Percentiles rank a stretch among this genome's conserved stretches.
phyloP scores from a whole-genome alignment of 441 rosid genomes.

The Gossypium laxum region DNA sequence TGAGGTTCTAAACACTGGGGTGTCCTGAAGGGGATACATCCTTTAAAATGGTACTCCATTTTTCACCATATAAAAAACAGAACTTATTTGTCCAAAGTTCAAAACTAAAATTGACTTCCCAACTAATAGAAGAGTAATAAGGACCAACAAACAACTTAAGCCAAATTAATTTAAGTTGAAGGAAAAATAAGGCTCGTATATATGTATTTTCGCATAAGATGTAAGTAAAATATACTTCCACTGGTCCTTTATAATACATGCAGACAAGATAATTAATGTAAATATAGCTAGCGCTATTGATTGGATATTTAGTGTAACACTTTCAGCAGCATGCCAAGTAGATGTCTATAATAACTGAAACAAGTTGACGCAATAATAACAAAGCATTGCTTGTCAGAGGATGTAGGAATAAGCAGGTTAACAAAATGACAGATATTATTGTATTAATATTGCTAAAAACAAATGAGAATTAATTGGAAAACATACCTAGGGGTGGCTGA shows the following conservation, averaged over 20 bases:
- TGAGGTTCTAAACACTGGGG: neutral
- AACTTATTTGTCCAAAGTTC: neutral
- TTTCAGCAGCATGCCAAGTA: neutral
- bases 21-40: neutral
- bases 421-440: neutral
- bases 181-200: neutral
- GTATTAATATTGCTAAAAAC: neutral
- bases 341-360: neutral
- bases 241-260: neutral
- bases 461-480: neutral
- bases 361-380: neutral
- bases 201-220: neutral
- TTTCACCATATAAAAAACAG: neutral
- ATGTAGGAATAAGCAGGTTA: neutral
- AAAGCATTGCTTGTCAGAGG: neutral
- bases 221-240: neutral
- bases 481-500: slow-evolving; percentile 66
- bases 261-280: neutral
- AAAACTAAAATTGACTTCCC: neutral
- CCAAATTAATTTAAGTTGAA: neutral
- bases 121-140: neutral
- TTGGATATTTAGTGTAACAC: neutral
- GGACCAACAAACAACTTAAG: neutral
- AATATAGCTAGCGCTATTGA: neutral
- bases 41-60: neutral